These are phyloP conservation scores for Lipomyces yamadae DNA, from an alignment of 805 yeast genomes.

Conservation along the genomic window DNA sequence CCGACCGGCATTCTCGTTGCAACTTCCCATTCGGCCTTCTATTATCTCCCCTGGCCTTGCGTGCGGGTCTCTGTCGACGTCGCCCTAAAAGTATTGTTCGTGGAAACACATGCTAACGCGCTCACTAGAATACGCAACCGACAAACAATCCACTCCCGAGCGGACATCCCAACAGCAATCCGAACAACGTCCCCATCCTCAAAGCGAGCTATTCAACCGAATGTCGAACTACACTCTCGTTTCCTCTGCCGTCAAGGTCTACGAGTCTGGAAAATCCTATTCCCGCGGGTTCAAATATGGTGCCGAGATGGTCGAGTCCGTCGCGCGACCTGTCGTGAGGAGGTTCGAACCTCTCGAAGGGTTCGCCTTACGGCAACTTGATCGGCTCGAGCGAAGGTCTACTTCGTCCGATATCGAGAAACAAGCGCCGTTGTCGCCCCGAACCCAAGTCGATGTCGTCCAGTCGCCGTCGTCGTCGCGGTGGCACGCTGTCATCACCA, in stretches of 20 bases:
- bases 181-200: constrained; percentile 1
- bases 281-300: constrained; percentile 60
- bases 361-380: constrained; percentile 41
- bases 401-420: constrained; percentile 11
- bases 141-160: constrained; percentile 11
- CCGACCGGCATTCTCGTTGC: neutral
- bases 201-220: constrained; percentile 34
- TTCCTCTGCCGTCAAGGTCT: constrained; percentile 43
- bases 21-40: neutral
- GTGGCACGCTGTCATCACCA: constrained; percentile 30
- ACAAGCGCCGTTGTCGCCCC: neutral
- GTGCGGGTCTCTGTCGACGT: neutral
- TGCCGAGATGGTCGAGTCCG: constrained; percentile 59
- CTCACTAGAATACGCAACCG: constrained; percentile 1
- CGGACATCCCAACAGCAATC: neutral
- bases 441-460: neutral
- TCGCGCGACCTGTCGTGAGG: constrained; percentile 59
- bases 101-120: neutral
- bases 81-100: too few relatives aligned
- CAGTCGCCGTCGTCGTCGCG: constrained; percentile 17
- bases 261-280: constrained; percentile 48
- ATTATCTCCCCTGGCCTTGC: neutral
- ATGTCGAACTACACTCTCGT: constrained; percentile 41
- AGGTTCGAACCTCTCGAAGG: constrained; percentile 44
- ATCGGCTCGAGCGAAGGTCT: constrained; percentile 33